Evolutionary conservation across 306 rosid species (phyloP).

Genomic region (Cyclanthera cordifolia): DNA sequence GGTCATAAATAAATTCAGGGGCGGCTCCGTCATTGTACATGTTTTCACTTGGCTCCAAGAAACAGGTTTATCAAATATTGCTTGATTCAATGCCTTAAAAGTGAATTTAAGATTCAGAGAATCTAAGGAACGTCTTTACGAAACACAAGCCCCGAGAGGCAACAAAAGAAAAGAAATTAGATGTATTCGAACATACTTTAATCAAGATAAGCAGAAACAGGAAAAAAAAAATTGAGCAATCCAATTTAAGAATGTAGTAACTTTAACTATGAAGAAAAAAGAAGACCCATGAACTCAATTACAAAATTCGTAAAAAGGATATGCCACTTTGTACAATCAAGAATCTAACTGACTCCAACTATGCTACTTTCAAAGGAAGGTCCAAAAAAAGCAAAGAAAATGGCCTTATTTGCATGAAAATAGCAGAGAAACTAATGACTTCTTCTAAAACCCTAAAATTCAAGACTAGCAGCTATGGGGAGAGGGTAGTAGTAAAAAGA

Average conservation of each 20-base stretch:
- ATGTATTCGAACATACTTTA: background rate
- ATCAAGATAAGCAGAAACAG: background rate
- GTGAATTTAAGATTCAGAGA: slow-evolving; percentile 24
- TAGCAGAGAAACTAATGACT: background rate
- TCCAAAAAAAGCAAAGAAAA: background rate
- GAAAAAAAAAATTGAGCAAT: background rate
- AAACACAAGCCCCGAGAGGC: background rate
- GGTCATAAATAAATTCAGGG: slow-evolving; percentile 75
- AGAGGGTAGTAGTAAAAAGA: background rate
- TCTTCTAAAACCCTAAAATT: background rate
- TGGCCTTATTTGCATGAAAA: background rate
- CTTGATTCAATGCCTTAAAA: slow-evolving; percentile 46
- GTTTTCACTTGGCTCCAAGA: slow-evolving; percentile 52
- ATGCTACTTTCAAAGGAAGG: background rate
- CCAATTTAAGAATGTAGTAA: background rate
- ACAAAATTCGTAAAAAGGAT: background rate
- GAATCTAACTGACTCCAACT: background rate
- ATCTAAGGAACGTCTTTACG: slow-evolving; percentile 11
- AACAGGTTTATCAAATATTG: slow-evolving; percentile 38
- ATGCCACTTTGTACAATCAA: background rate
- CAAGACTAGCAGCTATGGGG: background rate
- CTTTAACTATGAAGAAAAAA: too few species aligned
- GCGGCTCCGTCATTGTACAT: slow-evolving; percentile 63
- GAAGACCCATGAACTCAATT: background rate
- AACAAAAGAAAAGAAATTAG: background rate